These are phyloP conservation scores for Tolypocladium paradoxum DNA, from an alignment of 2,329 filamentous ascomycete species.

Conservation along the genomic window DNA sequence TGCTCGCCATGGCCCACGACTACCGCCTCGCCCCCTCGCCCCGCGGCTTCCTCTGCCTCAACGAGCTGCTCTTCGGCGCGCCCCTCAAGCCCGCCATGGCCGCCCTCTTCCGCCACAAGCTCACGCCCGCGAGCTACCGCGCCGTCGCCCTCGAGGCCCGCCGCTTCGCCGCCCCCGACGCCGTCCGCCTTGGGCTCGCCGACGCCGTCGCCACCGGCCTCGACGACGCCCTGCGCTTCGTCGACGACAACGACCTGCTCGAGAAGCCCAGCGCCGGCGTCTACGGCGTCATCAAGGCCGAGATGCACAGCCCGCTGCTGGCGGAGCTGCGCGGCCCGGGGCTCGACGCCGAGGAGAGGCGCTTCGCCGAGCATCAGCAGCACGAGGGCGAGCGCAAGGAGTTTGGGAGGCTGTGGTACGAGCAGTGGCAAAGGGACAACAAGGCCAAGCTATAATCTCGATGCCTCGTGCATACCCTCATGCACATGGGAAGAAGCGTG, in stretches of 20 bases:
- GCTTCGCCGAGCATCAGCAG: constrained; percentile 30
- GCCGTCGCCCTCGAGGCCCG: constrained; percentile 62
- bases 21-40: constrained; percentile 66
- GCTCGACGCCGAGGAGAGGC: constrained; percentile 37
- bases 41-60: constrained; percentile 66
- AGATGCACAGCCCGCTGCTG: constrained; percentile 62
- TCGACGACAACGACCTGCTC: constrained; percentile 47
- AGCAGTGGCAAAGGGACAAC: constrained; percentile 35
- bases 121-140: constrained; percentile 45
- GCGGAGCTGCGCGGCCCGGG: constrained; percentile 42
- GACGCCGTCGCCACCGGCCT: constrained; percentile 48
- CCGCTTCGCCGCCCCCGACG: constrained; percentile 52
- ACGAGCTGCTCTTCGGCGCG: constrained; percentile 71
- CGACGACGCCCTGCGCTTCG: constrained; percentile 49
- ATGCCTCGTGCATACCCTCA: too few species aligned
- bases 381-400: constrained; percentile 30
- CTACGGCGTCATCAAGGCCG: constrained; percentile 61
- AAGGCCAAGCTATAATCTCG: constrained; percentile 30
- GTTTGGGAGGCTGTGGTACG: constrained; percentile 34
- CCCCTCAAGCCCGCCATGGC: constrained; percentile 67
- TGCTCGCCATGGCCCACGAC: constrained; percentile 73
- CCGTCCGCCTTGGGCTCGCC: constrained; percentile 55
- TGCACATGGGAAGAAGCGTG: too few species aligned
- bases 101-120: constrained; percentile 62
- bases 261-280: constrained; percentile 54